Percentiles rank a stretch among this genome's conserved stretches.
phyloP scores from a whole-genome alignment of 768 basidiomycete genomes.

The Lactarius trivialis region DNA sequence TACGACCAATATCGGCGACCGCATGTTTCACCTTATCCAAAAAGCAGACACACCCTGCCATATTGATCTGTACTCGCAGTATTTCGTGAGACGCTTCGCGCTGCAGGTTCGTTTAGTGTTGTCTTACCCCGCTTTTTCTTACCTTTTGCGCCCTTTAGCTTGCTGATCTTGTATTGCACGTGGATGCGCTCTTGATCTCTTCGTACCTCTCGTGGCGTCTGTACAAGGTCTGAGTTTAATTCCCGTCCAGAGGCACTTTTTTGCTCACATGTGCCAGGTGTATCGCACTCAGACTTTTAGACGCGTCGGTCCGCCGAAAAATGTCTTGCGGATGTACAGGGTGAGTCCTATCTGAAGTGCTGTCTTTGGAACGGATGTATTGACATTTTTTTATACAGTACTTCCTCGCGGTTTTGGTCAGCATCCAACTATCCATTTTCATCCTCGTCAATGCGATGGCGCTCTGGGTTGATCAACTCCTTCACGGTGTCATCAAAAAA shows the following conservation, averaged over 20 bases:
- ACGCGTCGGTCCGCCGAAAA: conserved; percentile 46
- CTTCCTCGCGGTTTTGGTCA: conserved; percentile 49
- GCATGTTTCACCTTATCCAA: conserved; percentile 36
- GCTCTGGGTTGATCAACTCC: conserved; percentile 51
- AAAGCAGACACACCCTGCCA: conserved; percentile 41
- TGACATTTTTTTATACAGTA: conserved; percentile 30
- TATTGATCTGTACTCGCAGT: conserved; percentile 40
- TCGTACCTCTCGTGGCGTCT: conserved; percentile 41
- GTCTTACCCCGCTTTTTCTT: background rate
- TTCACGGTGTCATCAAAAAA: conserved; percentile 38
- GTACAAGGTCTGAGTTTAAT: conserved; percentile 31
- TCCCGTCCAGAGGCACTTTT: background rate
- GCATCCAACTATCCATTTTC: conserved; percentile 49
- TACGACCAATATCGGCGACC: conserved; percentile 31
- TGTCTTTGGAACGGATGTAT: background rate
- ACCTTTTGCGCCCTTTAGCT: conserved; percentile 31
- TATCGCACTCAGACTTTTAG: conserved; percentile 45
- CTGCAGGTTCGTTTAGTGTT: conserved; percentile 35
- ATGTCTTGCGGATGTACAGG: conserved; percentile 46
- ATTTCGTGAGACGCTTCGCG: conserved; percentile 36
- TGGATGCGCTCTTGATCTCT: conserved; percentile 38
- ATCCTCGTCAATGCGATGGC: conserved; percentile 43
- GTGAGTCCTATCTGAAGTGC: conserved; percentile 29
- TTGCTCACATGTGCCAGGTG: conserved; percentile 27
- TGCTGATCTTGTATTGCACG: conserved; percentile 42